Evolutionary conservation across 768 basidiomycete species (phyloP).

Genomic region (Pisolithus albus): DNA sequence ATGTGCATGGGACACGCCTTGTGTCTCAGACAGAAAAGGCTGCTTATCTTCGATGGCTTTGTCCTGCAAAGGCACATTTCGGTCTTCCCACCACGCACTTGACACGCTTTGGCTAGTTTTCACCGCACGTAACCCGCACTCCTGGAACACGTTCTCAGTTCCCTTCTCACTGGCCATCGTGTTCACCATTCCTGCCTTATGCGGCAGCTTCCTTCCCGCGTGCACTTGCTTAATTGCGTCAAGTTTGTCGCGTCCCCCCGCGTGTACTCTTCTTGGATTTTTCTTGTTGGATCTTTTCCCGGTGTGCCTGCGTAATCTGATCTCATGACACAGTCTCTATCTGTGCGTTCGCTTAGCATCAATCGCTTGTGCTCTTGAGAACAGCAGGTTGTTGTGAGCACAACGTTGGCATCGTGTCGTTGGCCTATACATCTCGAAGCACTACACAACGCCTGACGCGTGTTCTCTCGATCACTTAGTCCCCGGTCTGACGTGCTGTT

Average conservation of each 20-base stretch:
- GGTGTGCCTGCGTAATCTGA: constrained; percentile 17
- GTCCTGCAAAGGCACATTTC: constrained; percentile 47
- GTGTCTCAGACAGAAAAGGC: constrained; percentile 22
- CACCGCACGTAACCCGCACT: constrained; percentile 55
- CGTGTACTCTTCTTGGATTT: constrained; percentile 16
- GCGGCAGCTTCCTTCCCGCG: constrained; percentile 37
- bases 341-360: constrained; percentile 21
- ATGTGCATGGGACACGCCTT: constrained; percentile 9
- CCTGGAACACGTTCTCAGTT: constrained; percentile 56
- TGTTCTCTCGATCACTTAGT: constrained; percentile 65
- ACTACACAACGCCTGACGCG: constrained; percentile 53
- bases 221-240: constrained; percentile 23
- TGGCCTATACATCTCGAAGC: constrained; percentile 30
- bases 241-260: constrained; percentile 17
- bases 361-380: constrained; percentile 14
- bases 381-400: constrained; percentile 22
- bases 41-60: constrained; percentile 51
- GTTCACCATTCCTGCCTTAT: constrained; percentile 53
- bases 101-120: constrained; percentile 46
- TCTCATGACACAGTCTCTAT: constrained; percentile 19
- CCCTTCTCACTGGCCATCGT: constrained; percentile 42
- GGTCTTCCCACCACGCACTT: constrained; percentile 46
- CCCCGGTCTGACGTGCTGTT: constrained; percentile 45
- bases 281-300: constrained; percentile 23
- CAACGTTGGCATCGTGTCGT: constrained; percentile 22